Conservation (phyloP, 306 rosid species). For the Quercus ilex region DNA sequence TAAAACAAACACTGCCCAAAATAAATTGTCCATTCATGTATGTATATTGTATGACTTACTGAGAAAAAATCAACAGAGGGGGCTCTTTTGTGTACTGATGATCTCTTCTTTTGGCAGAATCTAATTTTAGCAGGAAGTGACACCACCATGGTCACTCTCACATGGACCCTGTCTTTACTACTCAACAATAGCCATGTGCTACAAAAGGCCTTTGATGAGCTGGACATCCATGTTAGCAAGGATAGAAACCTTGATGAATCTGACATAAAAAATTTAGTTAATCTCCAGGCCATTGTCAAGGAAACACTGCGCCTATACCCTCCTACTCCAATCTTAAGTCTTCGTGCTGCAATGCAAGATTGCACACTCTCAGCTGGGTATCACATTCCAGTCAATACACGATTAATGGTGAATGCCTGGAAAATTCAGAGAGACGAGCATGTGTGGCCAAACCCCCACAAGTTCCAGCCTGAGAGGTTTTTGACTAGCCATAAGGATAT, state of each 20-base stretch:
- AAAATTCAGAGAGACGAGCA: conserved; percentile 37
- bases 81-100: background rate
- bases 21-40: no score
- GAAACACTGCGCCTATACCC: conserved; percentile 44
- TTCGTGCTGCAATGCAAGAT: conserved; percentile 22
- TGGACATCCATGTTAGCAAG: conserved; percentile 26
- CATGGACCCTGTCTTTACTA: conserved; percentile 37
- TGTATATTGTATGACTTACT: no score
- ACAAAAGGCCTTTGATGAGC: conserved; percentile 25
- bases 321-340: conserved; percentile 24
- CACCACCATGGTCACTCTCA: conserved; percentile 30
- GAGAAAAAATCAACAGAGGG: no score
- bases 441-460: conserved; percentile 29
- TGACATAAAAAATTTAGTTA: conserved; percentile 27
- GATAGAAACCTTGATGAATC: conserved; percentile 31
- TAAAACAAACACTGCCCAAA: no score
- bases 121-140: conserved; percentile 43
- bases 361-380: conserved; percentile 42
- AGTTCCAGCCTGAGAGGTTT: conserved; percentile 36
- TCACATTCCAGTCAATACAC: conserved; percentile 35
- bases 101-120: conserved; percentile 25
- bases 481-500: conserved; percentile 30
- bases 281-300: conserved; percentile 42
- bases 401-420: conserved; percentile 37
- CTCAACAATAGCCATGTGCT: conserved; percentile 28